Conservation (phyloP, 495 filamentous ascomycete species). For the Staphylotrichum longicolle region DNA sequence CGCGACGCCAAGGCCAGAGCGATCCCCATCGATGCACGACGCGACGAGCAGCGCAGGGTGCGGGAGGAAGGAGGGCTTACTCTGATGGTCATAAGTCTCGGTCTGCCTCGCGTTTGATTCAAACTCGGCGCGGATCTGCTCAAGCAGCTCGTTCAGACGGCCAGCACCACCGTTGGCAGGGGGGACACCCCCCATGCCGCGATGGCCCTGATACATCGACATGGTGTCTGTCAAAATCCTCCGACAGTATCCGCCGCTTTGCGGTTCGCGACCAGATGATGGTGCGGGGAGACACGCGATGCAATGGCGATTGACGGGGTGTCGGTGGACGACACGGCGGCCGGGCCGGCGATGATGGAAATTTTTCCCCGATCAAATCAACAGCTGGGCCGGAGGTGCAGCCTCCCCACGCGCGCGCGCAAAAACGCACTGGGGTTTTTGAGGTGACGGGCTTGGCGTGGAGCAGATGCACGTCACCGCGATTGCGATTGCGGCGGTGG, state of each 20-base stretch:
- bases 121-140: slow-evolving; percentile 86
- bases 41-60: background rate
- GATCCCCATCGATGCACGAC: slow-evolving; percentile 3
- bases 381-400: slow-evolving; percentile 7
- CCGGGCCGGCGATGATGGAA: slow-evolving; percentile 9
- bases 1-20: slow-evolving; percentile 11
- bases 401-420: slow-evolving; percentile 15
- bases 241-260: background rate
- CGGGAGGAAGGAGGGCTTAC: slow-evolving; percentile 56
- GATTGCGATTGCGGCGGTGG: slow-evolving; percentile 1
- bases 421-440: slow-evolving; percentile 9
- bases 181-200: slow-evolving; percentile 67
- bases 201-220: slow-evolving; percentile 90
- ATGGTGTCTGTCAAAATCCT: slow-evolving; percentile 34
- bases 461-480: slow-evolving; percentile 16
- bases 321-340: background rate
- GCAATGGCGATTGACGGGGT: slow-evolving; percentile 3
- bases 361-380: slow-evolving; percentile 12
- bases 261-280: background rate
- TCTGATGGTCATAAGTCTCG: slow-evolving; percentile 82
- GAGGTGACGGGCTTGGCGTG: slow-evolving; percentile 18
- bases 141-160: slow-evolving; percentile 86
- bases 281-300: background rate
- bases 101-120: slow-evolving; percentile 72
- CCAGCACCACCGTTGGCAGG: slow-evolving; percentile 48